Conservation (phyloP, 1,284 basidiomycete genomes). For the Trichosporon ovoides region DNA sequence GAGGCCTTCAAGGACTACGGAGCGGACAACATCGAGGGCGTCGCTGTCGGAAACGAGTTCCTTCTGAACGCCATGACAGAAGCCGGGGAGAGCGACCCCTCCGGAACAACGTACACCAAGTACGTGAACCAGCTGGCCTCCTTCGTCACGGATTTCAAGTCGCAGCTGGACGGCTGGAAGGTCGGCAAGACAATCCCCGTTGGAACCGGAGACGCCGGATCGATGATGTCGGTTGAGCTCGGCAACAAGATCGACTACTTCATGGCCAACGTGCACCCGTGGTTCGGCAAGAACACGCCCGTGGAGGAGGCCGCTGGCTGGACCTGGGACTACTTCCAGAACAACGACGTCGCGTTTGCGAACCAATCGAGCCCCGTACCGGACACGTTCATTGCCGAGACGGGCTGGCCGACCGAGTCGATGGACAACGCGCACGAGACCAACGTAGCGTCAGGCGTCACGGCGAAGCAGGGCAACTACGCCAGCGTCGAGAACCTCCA, state of each 20-base stretch:
- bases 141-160: constrained; percentile 61
- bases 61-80: constrained; percentile 61
- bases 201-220: constrained; percentile 86
- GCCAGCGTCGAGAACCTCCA: constrained; percentile 19
- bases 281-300: constrained; percentile 58
- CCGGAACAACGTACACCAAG: constrained; percentile 30
- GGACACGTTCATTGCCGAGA: constrained; percentile 79
- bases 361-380: constrained; percentile 59
- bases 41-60: constrained; percentile 59
- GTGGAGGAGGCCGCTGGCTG: constrained; percentile 65
- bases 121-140: constrained; percentile 55
- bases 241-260: constrained; percentile 65
- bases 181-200: constrained; percentile 59
- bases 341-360: constrained; percentile 55
- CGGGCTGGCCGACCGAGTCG: constrained; percentile 71
- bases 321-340: constrained; percentile 59
- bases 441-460: neutral
- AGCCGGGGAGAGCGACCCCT: constrained; percentile 25
- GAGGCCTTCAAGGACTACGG: constrained; percentile 67
- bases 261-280: constrained; percentile 66
- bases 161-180: constrained; percentile 54
- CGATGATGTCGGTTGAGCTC: constrained; percentile 70
- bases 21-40: constrained; percentile 65
- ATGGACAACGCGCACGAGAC: constrained; percentile 24
- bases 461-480: neutral